Base-by-base conservation (phyloP, 2,329 filamentous ascomycete genomes). In the Fusarium graminum region DNA sequence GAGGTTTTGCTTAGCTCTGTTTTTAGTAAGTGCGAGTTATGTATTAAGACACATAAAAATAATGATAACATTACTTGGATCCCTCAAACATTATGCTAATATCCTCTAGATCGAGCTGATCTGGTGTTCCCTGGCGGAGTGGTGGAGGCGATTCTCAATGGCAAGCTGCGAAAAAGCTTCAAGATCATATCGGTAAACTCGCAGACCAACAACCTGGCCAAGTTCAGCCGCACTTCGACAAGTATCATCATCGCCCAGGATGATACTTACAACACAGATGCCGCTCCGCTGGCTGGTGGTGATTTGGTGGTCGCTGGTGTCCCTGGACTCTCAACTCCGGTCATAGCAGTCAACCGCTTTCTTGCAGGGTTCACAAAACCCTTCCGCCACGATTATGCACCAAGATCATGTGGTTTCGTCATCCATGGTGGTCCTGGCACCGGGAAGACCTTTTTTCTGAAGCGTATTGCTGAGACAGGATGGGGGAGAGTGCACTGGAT, bases 391-490 rank as follows among this genome's bases (percentile, higher is more conserved):
- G 59, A 72, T 54, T 58, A 71, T 55, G 72, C 79, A 65, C 68
- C 72, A 29, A 76, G 72, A 68, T 80, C 85, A 1, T 83, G 85
- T 51, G 88, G 88, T 0, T 84, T 95, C 34, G 83, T 95, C 25
- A 82, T 97, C 6, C 90, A 96, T 74, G 94, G 94, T 14, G 89
- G 92, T 17, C 87, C 88, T 63, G 94, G 94, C 12, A 96, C 92
- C 0, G 94, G 94, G 25, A 97, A 97, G 79, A 90, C 88, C 1
- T 84, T 91, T 65, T 81, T 97, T 1, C 80, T 97, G 2, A 77
- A 90, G 16, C 85, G 86, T 30, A 82, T 97, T 19, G 86, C 88
- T 10, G 83, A 82, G 8, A 86, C 88, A 0, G 85, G 84, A 58
- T 97, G 93, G 92, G 87, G 86, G 22, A 86, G 86, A 39, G 87